These are phyloP conservation scores for Quaeritorhiza haematococci DNA, from an alignment of 371 early-diverging fungal genomes.

Conservation along the genomic window DNA sequence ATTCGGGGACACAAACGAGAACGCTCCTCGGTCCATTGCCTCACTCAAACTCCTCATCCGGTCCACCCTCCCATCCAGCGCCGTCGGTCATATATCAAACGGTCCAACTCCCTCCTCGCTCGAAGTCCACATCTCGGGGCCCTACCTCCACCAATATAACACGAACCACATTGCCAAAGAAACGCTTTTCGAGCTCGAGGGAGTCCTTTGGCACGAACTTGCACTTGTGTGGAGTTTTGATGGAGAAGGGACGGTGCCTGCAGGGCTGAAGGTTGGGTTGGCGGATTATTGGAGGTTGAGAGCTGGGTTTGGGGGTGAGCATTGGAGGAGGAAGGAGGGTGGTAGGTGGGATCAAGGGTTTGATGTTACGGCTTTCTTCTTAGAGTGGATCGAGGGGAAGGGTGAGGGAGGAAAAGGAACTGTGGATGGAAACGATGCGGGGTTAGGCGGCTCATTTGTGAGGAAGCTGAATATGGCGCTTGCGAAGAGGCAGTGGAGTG, in stretches of 20 bases:
- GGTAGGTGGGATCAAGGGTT: constrained; percentile 30
- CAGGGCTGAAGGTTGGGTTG: constrained; percentile 31
- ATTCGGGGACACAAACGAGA: no score
- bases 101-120: no score
- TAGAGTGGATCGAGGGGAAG: constrained; percentile 33
- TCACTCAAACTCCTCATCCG: no score
- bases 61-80: no score
- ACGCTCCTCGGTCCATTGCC: no score
- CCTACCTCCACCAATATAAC: neutral
- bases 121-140: no score
- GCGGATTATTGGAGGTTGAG: constrained; percentile 34
- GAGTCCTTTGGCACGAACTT: constrained; percentile 29
- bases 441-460: no score
- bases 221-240: constrained; percentile 25
- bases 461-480: no score
- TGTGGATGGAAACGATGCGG: no score
- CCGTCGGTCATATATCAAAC: no score
- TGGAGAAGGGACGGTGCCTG: constrained; percentile 9
- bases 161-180: neutral
- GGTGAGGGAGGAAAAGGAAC: no score
- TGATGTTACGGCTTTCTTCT: constrained; percentile 31
- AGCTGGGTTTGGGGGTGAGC: constrained; percentile 19
- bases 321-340: constrained; percentile 21
- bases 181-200: constrained; percentile 21
- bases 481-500: no score